Percentiles rank a stretch among this genome's conserved stretches.
Conservation (phyloP, 2,329 filamentous ascomycete species). For the Nannizziopsis barbatae region DNA sequence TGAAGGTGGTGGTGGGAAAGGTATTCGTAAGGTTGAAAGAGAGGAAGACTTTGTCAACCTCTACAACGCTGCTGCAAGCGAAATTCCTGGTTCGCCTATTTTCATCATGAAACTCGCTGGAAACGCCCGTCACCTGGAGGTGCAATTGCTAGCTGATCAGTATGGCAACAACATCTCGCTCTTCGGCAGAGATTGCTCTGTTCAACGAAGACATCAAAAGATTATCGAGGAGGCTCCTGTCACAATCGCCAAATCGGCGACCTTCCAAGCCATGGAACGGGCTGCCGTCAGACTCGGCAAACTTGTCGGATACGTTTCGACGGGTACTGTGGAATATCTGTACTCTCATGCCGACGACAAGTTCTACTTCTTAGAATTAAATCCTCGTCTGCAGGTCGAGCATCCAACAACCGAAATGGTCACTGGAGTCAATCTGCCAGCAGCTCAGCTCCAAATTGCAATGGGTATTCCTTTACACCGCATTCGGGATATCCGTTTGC, state of each 20-base stretch:
- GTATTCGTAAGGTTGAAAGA: conserved; percentile 85
- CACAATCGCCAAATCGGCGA: conserved; percentile 78
- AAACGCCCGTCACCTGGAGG: conserved; percentile 91
- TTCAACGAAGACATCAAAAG: conserved; percentile 97
- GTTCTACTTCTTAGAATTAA: conserved; percentile 98
- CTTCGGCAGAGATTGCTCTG: conserved; percentile 96
- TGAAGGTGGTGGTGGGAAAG: conserved; percentile 96
- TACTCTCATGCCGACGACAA: conserved; percentile 97
- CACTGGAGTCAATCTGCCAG: conserved; percentile 89
- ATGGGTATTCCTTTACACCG: conserved; percentile 96
- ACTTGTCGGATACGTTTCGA: conserved; percentile 95
- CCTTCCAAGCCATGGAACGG: conserved; percentile 93
- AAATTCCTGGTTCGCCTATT: conserved; percentile 96
- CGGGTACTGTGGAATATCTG: conserved; percentile 96
- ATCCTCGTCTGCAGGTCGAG: conserved; percentile 98
- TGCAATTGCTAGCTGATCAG: conserved; percentile 93
- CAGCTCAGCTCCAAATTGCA: conserved; percentile 94
- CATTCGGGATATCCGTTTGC: conserved; percentile 86
- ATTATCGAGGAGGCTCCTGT: conserved; percentile 99
- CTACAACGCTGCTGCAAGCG: conserved; percentile 91
- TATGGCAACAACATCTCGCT: conserved; percentile 99
- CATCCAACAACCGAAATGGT: conserved; percentile 99
- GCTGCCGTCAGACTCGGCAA: conserved; percentile 87
- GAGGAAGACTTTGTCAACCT: conserved; percentile 76
- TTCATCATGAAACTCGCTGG: conserved; percentile 99